Base-by-base conservation (phyloP, 2,329 filamentous ascomycete genomes). In the Teratosphaeria zuluensis region DNA sequence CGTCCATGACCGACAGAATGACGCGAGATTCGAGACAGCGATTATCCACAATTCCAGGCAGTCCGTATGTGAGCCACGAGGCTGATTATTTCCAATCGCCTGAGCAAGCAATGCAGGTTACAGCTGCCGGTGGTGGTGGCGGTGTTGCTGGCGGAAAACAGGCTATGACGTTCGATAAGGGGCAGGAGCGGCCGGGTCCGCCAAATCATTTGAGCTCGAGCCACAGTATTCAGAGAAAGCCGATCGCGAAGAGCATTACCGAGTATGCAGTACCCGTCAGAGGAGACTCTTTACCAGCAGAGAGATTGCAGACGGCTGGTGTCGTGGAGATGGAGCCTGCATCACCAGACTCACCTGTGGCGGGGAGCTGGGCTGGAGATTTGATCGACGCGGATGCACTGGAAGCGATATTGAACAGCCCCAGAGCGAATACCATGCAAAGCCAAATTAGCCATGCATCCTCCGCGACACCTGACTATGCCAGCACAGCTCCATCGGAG, bases 381-480 rank as follows among this genome's bases (percentile, higher is more conserved):
- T 58, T 78, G 62, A 70, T 79, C 65, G 75, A 79, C 67, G 72
- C 74, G 61, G 76, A 75, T 60, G 73, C 73, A 51, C 70, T 79
- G 65, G 76, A 71, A 60, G 68, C 65, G 52, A 69, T 73, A 38
- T 58, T 73, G 42, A 62, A 70, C 51, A 59, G 66, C 56, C 51
- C 67, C 14, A 56, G 61, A 21, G 35, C 52, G 16, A 63, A 69
- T 66, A 63, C 68, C 64, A 64, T 76, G 73, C 62, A 63, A 53
- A 81, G 78, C 38, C 11, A 52, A 33, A 16, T 31, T 19, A 57
- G 55, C 31, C 28, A 53, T 48, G 56, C 56, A 32, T 54, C 51
- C 21, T 58, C 56, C 7, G 52, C 56, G 8, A 58, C 64, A 30
- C 88, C 89, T 0, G 88, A 92, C 70, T 92, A 92, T 73, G 87